Conservation (phyloP, 2,329 filamentous ascomycete genomes). For the Penicillium paneum region DNA sequence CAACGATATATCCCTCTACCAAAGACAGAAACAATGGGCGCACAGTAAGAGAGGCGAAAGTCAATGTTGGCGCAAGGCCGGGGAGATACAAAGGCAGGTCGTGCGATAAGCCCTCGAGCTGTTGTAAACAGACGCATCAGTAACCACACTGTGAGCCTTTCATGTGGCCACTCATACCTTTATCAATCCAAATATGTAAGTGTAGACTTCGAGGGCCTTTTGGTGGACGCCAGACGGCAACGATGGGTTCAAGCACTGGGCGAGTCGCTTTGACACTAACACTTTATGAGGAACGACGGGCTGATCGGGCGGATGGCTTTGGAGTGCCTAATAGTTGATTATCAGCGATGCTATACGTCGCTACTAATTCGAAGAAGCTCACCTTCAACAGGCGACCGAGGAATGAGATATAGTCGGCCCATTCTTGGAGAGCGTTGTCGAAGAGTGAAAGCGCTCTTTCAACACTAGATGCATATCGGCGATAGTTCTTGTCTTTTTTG, state of each 20-base stretch:
- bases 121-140: slow-evolving; percentile 19
- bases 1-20: slow-evolving; percentile 75
- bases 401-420: slow-evolving; percentile 99
- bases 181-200: slow-evolving; percentile 81
- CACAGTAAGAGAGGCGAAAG: slow-evolving; percentile 90
- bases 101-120: slow-evolving; percentile 69
- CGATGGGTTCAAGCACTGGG: slow-evolving; percentile 91
- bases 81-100: slow-evolving; percentile 88
- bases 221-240: slow-evolving; percentile 96
- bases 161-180: slow-evolving; percentile 51
- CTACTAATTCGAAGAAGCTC: slow-evolving; percentile 15
- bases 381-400: slow-evolving; percentile 87
- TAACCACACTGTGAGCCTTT: neutral
- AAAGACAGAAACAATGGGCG: slow-evolving; percentile 81
- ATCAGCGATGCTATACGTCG: neutral
- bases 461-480: slow-evolving; percentile 83
- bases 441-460: slow-evolving; percentile 86
- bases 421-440: slow-evolving; percentile 92
- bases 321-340: slow-evolving; percentile 63
- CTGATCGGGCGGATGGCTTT: slow-evolving; percentile 73
- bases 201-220: slow-evolving; percentile 92
- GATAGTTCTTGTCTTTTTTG: slow-evolving; percentile 65
- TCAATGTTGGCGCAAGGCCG: slow-evolving; percentile 81
- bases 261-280: slow-evolving; percentile 81
- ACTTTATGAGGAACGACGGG: slow-evolving; percentile 76